Evolutionary conservation across 306 rosid species (phyloP).

Genomic region (Senna siamea): DNA sequence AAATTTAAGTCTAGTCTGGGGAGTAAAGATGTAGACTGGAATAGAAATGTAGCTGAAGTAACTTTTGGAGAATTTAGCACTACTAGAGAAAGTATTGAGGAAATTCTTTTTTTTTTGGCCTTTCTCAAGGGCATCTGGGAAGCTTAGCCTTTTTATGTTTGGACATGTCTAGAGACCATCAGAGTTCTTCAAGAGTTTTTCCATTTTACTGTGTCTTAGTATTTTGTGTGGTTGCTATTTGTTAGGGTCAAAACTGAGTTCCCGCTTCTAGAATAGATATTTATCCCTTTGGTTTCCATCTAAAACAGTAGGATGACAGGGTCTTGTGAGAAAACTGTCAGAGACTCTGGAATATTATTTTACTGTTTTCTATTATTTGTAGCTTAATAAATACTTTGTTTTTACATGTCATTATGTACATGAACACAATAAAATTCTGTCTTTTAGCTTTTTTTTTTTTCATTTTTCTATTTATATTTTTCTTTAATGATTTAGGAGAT

Average conservation of each 20-base stretch:
- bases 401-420: too few relatives aligned
- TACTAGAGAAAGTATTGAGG: too few relatives aligned
- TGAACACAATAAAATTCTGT: neutral
- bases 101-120: too few relatives aligned
- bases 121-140: too few relatives aligned
- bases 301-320: neutral
- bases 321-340: neutral
- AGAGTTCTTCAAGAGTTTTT: neutral
- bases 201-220: neutral
- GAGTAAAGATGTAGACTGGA: too few relatives aligned
- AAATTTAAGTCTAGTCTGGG: too few relatives aligned
- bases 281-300: neutral
- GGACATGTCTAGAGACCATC: neutral
- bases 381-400: neutral
- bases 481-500: neutral
- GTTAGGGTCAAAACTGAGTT: neutral
- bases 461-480: neutral
- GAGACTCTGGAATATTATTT: neutral
- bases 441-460: neutral
- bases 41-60: constrained; percentile 14
- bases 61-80: constrained; percentile 11
- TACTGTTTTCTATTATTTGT: too few relatives aligned
- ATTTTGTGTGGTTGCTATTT: neutral
- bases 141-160: neutral
- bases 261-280: neutral